Base-by-base conservation (phyloP, 2,329 filamentous ascomycete species). In the Macrophomina phaseolina region DNA sequence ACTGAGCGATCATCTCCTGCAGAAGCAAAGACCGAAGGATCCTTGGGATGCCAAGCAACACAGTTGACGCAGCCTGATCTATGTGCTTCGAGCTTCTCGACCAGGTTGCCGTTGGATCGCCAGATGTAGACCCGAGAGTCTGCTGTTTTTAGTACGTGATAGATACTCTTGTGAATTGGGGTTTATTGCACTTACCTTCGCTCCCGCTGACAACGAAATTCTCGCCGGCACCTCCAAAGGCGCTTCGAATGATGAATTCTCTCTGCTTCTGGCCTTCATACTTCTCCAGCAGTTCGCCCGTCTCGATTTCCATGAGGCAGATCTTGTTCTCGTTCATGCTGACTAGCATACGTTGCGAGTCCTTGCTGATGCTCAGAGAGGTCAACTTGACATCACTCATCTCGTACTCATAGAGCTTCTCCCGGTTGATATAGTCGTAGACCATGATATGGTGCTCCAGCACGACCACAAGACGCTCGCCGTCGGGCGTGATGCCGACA, bases 201-300 rank as follows among this genome's bases (percentile, higher is more conserved):
- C 93, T 97, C 11, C 95, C 95, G 73, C 92, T 94, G 34, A 96
- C 84, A 9, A 98, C 90, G 77, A 97, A 97, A 76, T 90, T 94
- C 80, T 97, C 93, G 67, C 92, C 90, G 1, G 94, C 94, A 38
- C 95, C 95, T 18, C 95, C 95, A 79, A 97, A 95, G 0, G 85
- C 83, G 73, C 90, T 91, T 61, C 94, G 86, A 67, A 99, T 96
- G 65, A 97, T 86, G 74, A 84, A 97, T 1, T 90, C 82, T 64
- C 88, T 90, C 69, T 93, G 92, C 51, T 85, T 86, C 69, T 94
- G 91, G 0, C 93, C 94, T 16, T 87, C 83, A 75, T 91, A 98
- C 71, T 85, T 89, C 71, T 91, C 89, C 4, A 94, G 82, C n/a
- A 89, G 83, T 38, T 90, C 87, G 18, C 89, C 87, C 2, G 89